Evolutionary conservation across 805 yeast genomes (phyloP), one percentile per base, ranked within the genome.

Genomic region (Suhomyces emberorum): DNA sequence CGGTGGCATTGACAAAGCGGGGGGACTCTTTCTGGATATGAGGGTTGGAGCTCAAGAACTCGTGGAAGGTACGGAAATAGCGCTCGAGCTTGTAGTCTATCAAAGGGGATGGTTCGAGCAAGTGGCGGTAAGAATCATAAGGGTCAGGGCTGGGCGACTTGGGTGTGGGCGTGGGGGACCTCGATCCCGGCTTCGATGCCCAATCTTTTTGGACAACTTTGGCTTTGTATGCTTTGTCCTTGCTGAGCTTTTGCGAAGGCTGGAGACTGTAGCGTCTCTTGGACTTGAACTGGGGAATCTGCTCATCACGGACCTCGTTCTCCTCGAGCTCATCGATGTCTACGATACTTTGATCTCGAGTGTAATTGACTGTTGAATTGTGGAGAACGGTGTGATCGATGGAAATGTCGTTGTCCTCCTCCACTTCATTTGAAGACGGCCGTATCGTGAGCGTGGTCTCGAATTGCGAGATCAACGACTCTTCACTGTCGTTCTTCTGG

Each of bases 61-160:
- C 68, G 20, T 61, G 57, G 41, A 75, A 77, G 20, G 69, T 65
- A 28, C 54, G 55, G 41, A 59, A 64, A 48, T 69, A 78, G 24
- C 60, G 51, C 10, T 42, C 30, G 29, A 68, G 46, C 7, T 61
- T 54, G 35, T 56, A 49, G 42, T 68, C 74, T 17, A 68, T 59
- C 19, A 56, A 35, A 8, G 57, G 55, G 2, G 69, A 62, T 3
- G 71, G 70, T 34, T 53, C 49, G 8, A 67, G 47, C 4, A 61
- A 43, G 9, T 50, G 53, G 8, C 59, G 58, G 34, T 65, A 59
- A 41, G 48, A 47, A 21, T 47, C 29, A 5, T n/a, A 19, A 9
- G 29, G 30, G 19, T 34, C 37, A 3, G 30, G 30, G n/a, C 21
- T 18, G 11, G 33, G 28, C 9, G 38, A 32, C 15, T 26, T 26